Conservation (phyloP, 139 green algal genomes). For the Trebouxia sp. region DNA sequence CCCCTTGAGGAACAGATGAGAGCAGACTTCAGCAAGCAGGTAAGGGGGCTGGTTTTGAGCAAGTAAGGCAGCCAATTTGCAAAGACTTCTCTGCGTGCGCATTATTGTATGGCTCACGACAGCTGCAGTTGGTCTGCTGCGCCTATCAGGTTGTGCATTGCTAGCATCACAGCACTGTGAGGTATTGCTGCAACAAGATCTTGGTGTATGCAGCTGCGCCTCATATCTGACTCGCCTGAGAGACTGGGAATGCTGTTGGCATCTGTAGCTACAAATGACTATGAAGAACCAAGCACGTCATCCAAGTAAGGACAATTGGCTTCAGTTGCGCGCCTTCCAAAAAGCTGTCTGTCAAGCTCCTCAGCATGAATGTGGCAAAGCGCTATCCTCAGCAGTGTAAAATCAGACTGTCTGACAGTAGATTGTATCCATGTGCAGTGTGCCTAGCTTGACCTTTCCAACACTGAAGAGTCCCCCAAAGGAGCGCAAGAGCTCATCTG, state of each 20-base stretch:
- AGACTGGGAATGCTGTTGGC: conserved; percentile 14
- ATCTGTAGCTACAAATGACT: neutral
- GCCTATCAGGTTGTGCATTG: neutral
- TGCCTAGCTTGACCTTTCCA: conserved; percentile 7
- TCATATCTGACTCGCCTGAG: conserved; percentile 24
- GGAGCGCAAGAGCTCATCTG: conserved; percentile 20
- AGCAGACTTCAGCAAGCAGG: conserved; percentile 28
- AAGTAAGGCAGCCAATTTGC: neutral
- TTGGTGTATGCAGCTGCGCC: conserved; percentile 2
- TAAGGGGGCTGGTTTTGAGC: neutral
- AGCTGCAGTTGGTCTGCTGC: neutral
- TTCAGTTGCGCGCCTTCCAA: neutral
- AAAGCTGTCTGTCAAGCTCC: neutral
- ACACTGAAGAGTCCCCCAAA: conserved; percentile 8
- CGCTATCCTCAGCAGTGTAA: too few relatives aligned
- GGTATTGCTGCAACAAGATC: neutral
- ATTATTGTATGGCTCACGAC: neutral
- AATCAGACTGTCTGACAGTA: neutral
- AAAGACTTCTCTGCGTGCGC: neutral
- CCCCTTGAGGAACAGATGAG: conserved; percentile 17
- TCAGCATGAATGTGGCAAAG: neutral
- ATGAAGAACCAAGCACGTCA: neutral
- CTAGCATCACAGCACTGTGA: neutral
- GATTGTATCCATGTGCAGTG: neutral
- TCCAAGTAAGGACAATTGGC: neutral